Evolutionary conservation across 192 early-diverging fungal genomes (phyloP).

Genomic region (Podila epigama): DNA sequence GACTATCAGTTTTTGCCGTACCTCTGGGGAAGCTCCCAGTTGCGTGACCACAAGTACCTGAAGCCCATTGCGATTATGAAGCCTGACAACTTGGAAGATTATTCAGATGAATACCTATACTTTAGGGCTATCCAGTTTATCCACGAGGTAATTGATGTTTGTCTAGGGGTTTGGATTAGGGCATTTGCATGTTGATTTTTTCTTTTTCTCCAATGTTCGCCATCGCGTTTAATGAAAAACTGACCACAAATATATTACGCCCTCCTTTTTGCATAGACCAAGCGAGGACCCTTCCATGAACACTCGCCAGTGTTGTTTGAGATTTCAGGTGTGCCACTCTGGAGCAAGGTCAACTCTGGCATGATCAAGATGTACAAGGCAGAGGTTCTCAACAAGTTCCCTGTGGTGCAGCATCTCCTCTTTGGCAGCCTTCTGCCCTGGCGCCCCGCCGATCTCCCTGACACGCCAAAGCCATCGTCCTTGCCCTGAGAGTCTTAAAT

Average conservation of each 20-base stretch:
- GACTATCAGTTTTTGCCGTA: conserved; percentile 98
- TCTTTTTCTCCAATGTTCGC: not conserved
- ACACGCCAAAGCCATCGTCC: not conserved
- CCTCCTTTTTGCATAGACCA: too few species aligned
- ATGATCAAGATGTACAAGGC: conserved; percentile 95
- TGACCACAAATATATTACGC: too few species aligned
- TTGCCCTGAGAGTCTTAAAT: too few species aligned
- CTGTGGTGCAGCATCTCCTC: conserved; percentile 95
- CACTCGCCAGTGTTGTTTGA: conserved; percentile 96
- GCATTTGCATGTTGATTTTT: not conserved
- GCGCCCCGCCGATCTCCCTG: conserved; percentile 25
- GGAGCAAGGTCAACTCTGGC: conserved; percentile 91
- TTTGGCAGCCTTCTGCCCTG: conserved; percentile 86
- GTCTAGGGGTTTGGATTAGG: not conserved
- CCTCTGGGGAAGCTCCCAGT: conserved; percentile 90
- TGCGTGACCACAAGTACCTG: conserved; percentile 74
- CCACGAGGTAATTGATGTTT: conserved; percentile 56
- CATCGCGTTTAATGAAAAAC: not conserved
- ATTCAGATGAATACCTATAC: conserved; percentile 84
- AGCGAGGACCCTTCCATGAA: conserved; percentile 70
- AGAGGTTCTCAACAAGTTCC: conserved; percentile 91
- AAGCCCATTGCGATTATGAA: conserved; percentile 80
- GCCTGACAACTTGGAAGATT: conserved; percentile 61
- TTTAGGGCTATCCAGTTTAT: conserved; percentile 86
- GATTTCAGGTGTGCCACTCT: conserved; percentile 86